Evolutionary conservation across 2,329 filamentous ascomycete genomes (phyloP).

Genomic region (Curvularia hawaiiensis): DNA sequence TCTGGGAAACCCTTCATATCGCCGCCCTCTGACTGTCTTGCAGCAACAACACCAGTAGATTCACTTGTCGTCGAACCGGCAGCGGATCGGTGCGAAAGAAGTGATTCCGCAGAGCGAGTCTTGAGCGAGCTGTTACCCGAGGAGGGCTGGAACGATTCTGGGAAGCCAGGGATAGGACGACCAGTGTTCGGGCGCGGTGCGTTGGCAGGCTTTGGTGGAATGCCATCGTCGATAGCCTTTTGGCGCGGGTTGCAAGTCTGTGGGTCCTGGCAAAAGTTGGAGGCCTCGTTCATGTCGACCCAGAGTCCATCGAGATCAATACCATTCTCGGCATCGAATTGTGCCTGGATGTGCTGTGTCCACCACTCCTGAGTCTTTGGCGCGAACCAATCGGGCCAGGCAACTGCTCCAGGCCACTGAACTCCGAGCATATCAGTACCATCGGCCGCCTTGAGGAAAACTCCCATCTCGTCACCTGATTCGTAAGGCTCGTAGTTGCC

Average conservation of each 20-base stretch:
- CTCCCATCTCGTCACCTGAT: slow-evolving; percentile 62
- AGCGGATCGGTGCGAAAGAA: neutral
- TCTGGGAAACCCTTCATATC: slow-evolving; percentile 63
- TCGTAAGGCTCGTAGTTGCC: slow-evolving; percentile 62
- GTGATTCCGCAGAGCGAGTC: neutral
- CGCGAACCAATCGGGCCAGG: slow-evolving; percentile 79
- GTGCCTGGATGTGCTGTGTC: slow-evolving; percentile 68
- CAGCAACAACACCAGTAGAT: neutral
- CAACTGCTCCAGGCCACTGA: slow-evolving; percentile 77
- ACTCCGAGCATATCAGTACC: slow-evolving; percentile 65
- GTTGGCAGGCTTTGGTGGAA: slow-evolving; percentile 61
- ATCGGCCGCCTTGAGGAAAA: slow-evolving; percentile 61
- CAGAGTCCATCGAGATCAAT: slow-evolving; percentile 79
- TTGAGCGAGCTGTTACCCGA: slow-evolving; percentile 11
- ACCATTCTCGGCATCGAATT: slow-evolving; percentile 68
- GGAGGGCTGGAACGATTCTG: slow-evolving; percentile 67
- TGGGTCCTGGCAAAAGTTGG: slow-evolving; percentile 48
- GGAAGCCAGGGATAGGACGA: slow-evolving; percentile 70
- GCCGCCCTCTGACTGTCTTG: slow-evolving; percentile 30
- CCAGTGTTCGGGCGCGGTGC: slow-evolving; percentile 65
- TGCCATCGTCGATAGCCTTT: slow-evolving; percentile 48
- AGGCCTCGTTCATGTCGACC: slow-evolving; percentile 52
- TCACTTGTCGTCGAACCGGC: neutral
- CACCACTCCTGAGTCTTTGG: slow-evolving; percentile 69
- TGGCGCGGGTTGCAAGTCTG: slow-evolving; percentile 52